Evolutionary conservation across 176 grass and related monocot species (phyloP), one percentile per base, ranked within the genome.

Genomic region (Raddia guianensis): DNA sequence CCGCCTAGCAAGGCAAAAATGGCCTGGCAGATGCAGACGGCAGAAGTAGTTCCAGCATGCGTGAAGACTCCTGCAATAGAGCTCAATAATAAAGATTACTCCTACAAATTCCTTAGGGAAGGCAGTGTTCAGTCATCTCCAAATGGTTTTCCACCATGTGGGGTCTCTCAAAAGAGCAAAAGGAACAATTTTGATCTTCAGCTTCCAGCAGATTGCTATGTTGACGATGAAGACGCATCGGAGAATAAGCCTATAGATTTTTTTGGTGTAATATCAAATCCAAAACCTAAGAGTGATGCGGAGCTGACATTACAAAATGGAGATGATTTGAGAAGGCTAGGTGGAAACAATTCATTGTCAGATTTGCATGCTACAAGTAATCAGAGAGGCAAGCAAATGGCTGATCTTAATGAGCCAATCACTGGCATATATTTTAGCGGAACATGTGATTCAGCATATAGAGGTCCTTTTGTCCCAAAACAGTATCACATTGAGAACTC

Each of bases 91-190:
- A 79, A 66, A 19, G 37, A 12, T n/a, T 48, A 79, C 3, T 43
- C 76, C 33, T 66, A 40, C 10, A 79, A 66, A 49, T 79, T 53
- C 49, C 61, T 51, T 6, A 79, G 76, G 76, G 76, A 79, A 42
- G 76, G 76, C 11, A 79, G 76, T 53, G 76, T 66, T n/a, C 76
- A 79, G 48, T 79, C 76, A 16, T 79, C 76, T 4, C 62, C 76
- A 21, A 79, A 79, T 43, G 62, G 48, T 18, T 50, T 66, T 66
- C 61, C 33, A 6, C 37, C 62, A 43, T 40, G 62, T 54, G 76
- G 65, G 50, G 16, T 49, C 8, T 2, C 48, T 43, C 5, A 53
- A 21, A 49, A 65, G 32, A 66, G 33, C 11, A 66, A 66, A 66
- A 49, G 40, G 37, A 63, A 5, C 76, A 20, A 20, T 34, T 53